Percentiles rank a stretch among this genome's conserved stretches.
Evolutionary conservation across 768 basidiomycete genomes (phyloP).

Genomic region (Coprinopsis sp.): DNA sequence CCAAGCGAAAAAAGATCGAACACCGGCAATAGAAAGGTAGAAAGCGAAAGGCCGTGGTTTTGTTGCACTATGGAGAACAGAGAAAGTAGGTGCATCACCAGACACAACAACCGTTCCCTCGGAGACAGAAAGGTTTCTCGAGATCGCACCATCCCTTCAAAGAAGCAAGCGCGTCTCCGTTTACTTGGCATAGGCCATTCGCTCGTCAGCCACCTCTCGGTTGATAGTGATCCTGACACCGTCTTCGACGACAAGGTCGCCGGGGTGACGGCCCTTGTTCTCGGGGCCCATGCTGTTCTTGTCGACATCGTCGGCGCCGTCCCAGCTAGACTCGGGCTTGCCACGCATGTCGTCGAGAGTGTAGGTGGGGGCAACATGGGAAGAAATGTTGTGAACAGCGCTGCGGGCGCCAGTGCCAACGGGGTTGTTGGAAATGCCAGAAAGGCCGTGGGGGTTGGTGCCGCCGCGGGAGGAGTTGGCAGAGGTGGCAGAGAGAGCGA

Average conservation of each 20-base stretch:
- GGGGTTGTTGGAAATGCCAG: constrained; percentile 38
- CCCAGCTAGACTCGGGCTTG: constrained; percentile 46
- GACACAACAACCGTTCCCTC: too few species aligned
- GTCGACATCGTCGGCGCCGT: constrained; percentile 29
- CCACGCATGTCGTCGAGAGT: constrained; percentile 52
- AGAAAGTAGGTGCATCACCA: too few species aligned
- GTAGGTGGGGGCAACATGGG: constrained; percentile 39
- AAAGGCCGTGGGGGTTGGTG: constrained; percentile 39
- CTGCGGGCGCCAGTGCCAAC: constrained; percentile 17
- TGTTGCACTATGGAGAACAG: too few species aligned
- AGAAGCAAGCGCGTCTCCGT: background rate
- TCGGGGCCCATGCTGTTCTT: constrained; percentile 36
- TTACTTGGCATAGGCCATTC: background rate
- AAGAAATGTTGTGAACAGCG: constrained; percentile 34
- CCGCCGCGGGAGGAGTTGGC: constrained; percentile 31
- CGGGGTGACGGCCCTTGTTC: constrained; percentile 8
- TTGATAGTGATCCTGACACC: constrained; percentile 44
- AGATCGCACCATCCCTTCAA: too few species aligned
- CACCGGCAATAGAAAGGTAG: too few species aligned
- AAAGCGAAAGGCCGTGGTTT: too few species aligned
- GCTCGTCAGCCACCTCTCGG: constrained; percentile 35
- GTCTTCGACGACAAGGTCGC: constrained; percentile 5
- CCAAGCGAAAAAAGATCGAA: too few species aligned
- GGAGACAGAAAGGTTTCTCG: too few species aligned
- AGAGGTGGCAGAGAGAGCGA: constrained; percentile 49